Percentiles rank a stretch among this genome's conserved stretches.
Conservation (phyloP, 1,139 yeast species). For the Debaryomyces sp. region DNA sequence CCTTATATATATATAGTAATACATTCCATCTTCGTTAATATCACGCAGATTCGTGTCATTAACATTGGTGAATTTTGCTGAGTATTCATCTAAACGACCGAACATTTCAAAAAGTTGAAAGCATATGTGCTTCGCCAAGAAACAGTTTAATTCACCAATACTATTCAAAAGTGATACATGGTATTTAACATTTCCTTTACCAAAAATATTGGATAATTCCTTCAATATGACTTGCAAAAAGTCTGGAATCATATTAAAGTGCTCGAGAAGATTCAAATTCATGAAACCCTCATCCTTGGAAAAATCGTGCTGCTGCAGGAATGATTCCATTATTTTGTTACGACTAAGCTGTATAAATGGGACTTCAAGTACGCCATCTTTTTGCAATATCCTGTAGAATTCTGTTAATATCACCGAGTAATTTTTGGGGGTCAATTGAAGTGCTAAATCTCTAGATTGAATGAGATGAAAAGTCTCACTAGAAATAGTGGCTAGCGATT, state of each 20-base stretch:
- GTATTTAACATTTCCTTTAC: conserved; percentile 36
- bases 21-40: conserved; percentile 23
- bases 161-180: conserved; percentile 34
- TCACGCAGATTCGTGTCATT: conserved; percentile 18
- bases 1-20: conserved; percentile 34
- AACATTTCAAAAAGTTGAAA: conserved; percentile 36
- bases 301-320: neutral
- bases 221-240: conserved; percentile 25
- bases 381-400: conserved; percentile 39
- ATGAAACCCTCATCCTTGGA: conserved; percentile 14
- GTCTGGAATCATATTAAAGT: conserved; percentile 30
- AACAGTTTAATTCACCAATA: conserved; percentile 35
- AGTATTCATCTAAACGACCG: conserved; percentile 36
- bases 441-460: conserved; percentile 38
- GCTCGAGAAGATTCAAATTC: conserved; percentile 20
- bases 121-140: conserved; percentile 32
- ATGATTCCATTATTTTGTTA: conserved; percentile 14
- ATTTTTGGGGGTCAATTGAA: conserved; percentile 33
- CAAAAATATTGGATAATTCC: conserved; percentile 33
- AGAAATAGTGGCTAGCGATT: conserved; percentile 31
- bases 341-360: conserved; percentile 32
- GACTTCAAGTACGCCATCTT: conserved; percentile 39
- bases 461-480: conserved; percentile 37
- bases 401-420: conserved; percentile 31
- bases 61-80: conserved; percentile 18